Conservation (phyloP, 306 rosid genomes). For the Prunus mume region DNA sequence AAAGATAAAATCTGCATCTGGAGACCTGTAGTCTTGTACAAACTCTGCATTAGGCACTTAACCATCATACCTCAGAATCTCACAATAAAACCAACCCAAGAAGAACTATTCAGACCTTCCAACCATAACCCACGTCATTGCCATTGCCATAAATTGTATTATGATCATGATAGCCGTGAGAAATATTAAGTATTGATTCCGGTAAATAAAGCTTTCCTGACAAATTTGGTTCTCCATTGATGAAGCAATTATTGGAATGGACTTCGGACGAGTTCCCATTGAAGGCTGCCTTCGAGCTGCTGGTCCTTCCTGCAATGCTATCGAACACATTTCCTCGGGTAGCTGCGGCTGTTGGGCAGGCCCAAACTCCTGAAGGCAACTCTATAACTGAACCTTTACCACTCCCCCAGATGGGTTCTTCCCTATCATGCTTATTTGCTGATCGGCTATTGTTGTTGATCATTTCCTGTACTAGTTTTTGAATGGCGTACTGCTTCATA, state of each 20-base stretch:
- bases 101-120: background rate
- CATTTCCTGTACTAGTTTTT: constrained; percentile 24
- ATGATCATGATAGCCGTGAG: background rate
- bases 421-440: background rate
- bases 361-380: constrained; percentile 2
- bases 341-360: background rate
- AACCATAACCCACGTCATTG: background rate
- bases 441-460: constrained; percentile 14
- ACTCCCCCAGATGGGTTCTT: background rate
- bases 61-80: background rate
- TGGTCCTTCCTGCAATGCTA: constrained; percentile 4
- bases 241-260: background rate
- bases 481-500: constrained; percentile 1
- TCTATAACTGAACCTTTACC: constrained; percentile 4
- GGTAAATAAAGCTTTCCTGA: constrained; percentile 3
- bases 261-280: constrained; percentile 2
- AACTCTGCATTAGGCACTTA: background rate
- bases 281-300: background rate
- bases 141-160: background rate
- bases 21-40: background rate
- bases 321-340: constrained; percentile 1
- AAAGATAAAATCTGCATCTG: background rate
- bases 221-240: constrained; percentile 9
- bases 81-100: background rate
- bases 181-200: background rate